Base-by-base conservation (phyloP, 441 rosid species). In the Euphorbia celastroides region DNA sequence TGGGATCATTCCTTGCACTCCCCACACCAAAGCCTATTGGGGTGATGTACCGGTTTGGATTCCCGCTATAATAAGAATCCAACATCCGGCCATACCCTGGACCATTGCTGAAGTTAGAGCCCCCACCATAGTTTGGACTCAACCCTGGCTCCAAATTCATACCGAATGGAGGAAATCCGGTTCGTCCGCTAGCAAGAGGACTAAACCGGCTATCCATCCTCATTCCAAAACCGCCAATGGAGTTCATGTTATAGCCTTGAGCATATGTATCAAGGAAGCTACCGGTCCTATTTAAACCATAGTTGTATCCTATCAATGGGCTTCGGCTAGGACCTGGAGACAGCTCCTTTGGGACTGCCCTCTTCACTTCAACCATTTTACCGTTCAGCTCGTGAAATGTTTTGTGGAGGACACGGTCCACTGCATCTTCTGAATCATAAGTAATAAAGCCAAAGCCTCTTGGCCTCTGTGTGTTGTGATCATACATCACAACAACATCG, bases 401-500 rank as follows among this genome's bases (percentile, higher is more conserved):
- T 76, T 83, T 90, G 60, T 84, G 84, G 82, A 92, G 73, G 41
- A 87, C 98, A 74, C 82, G 85, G 66, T 90, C 96, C 70, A 88
- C 96, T 0, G 96, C 91, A 61, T 92, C 98, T 77, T 89, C 98
- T 17, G 92, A 78, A 74, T 92, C 98, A 64, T 88, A 92, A 69
- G 98, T 92, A 70, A 92, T 90, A 74, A 92, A 92, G 51, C 98
- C 98, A 19, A 92, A 90, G 54, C 98, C 98, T 73, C 98, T 86
- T 63, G 98, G 98, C 84, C 98, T 88, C 65, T 90, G 96, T 3
- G 98, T 92, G 82, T 88, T 90, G 85, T 92, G 98, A 75, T 92
- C 98, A 64, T 88, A 86, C 98, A 92, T 92, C 64, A 92, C 98
- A 52, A 92, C 98, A 57, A 86, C 98, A 77, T 92, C 98, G 10